Conservation (phyloP, 306 rosid species). For the Inga leiocalycina region DNA sequence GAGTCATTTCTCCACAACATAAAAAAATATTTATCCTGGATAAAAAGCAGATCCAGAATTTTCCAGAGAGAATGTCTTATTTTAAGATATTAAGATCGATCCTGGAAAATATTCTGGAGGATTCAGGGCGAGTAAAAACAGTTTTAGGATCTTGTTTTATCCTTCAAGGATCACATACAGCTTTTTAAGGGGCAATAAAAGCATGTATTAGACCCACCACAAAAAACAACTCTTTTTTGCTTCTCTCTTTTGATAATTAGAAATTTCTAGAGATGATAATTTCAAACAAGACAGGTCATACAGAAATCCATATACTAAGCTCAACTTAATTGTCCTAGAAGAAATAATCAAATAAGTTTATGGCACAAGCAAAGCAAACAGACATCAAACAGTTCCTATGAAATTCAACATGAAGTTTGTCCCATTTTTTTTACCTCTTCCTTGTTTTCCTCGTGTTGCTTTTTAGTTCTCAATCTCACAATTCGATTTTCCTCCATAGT, state of each 20-base stretch:
- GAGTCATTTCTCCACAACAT: not conserved
- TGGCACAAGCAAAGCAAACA: slow-evolving; percentile 8
- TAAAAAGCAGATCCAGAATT: not conserved
- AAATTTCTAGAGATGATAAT: not conserved
- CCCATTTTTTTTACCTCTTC: slow-evolving; percentile 60
- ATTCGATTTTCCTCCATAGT: slow-evolving; percentile 56
- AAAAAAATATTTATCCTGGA: not conserved
- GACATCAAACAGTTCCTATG: not conserved
- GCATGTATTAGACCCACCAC: not conserved
- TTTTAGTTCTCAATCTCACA: slow-evolving; percentile 52
- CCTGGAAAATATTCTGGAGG: not conserved
- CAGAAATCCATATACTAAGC: not conserved
- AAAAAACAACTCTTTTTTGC: not conserved
- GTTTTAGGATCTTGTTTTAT: not conserved
- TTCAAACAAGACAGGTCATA: not conserved
- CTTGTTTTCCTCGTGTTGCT: slow-evolving; percentile 55
- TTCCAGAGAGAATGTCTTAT: not conserved
- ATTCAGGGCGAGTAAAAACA: not conserved
- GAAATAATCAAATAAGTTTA: not conserved
- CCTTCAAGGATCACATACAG: not conserved
- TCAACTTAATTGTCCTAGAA: not conserved
- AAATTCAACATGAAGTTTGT: not conserved
- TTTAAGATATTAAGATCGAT: not conserved
- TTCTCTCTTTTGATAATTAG: not conserved
- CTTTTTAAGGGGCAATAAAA: not conserved